These are phyloP conservation scores for Vitis hybrid DNA, from an alignment of 177 flowering plant species.

Conservation along the genomic window DNA sequence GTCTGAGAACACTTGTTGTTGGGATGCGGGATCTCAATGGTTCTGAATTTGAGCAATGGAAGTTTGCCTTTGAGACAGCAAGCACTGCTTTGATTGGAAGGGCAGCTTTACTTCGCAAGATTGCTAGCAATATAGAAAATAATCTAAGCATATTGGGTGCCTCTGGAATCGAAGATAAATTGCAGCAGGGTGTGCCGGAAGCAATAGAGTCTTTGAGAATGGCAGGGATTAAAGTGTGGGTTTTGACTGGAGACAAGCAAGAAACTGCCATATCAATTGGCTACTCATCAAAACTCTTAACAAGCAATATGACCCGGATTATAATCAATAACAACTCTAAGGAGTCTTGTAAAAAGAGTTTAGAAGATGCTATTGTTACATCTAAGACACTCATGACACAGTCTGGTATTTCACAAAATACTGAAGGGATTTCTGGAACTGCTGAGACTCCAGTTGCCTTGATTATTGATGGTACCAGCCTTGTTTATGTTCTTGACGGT, in stretches of 20 bases:
- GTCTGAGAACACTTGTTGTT: slow-evolving; percentile 86
- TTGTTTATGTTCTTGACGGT: slow-evolving; percentile 85
- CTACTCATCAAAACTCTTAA: slow-evolving; percentile 84
- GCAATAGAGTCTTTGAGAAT: slow-evolving; percentile 86
- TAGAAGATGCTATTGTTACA: slow-evolving; percentile 59
- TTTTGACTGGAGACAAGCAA: slow-evolving; percentile 97
- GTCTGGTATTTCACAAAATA: slow-evolving; percentile 22
- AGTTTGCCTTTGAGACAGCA: slow-evolving; percentile 72
- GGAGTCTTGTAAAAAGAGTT: slow-evolving; percentile 69
- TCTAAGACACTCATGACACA: slow-evolving; percentile 30
- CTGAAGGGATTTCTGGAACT: slow-evolving; percentile 29
- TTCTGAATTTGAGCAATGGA: slow-evolving; percentile 84
- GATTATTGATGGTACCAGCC: slow-evolving; percentile 97
- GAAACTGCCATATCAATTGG: slow-evolving; percentile 98
- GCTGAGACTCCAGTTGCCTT: slow-evolving; percentile 50
- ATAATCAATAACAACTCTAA: slow-evolving; percentile 71
- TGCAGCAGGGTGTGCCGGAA: slow-evolving; percentile 91
- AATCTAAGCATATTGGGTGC: slow-evolving; percentile 72
- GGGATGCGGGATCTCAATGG: slow-evolving; percentile 69
- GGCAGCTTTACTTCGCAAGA: slow-evolving; percentile 71
- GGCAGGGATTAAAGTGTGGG: slow-evolving; percentile 95
- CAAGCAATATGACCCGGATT: slow-evolving; percentile 74
- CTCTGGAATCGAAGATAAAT: slow-evolving; percentile 88
- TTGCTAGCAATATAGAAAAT: slow-evolving; percentile 66
- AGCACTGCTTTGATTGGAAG: slow-evolving; percentile 80